Percentiles rank a stretch among this genome's conserved stretches.
Evolutionary conservation across 2,329 filamentous ascomycete species (phyloP).

Genomic region (Neopestalotiopsis clavispora): DNA sequence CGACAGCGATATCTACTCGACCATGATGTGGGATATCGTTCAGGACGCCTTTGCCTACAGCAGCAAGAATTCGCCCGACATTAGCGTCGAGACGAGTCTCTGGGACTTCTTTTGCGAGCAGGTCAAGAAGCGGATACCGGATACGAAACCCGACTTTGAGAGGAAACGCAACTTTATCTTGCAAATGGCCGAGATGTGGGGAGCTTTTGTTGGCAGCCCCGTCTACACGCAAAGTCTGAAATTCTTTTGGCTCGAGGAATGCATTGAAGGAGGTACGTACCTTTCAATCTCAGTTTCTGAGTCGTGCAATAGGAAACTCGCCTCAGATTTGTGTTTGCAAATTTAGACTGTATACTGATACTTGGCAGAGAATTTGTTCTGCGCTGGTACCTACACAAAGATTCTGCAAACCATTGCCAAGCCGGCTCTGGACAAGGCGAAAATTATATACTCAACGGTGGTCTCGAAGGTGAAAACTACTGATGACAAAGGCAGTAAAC

Average conservation of each 20-base stretch:
- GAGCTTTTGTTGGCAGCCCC: slow-evolving; percentile 71
- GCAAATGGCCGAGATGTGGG: slow-evolving; percentile 69
- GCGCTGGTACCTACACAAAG: slow-evolving; percentile 62
- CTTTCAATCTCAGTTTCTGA: slow-evolving; percentile 31
- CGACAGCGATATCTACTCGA: slow-evolving; percentile 52
- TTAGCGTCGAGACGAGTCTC: slow-evolving; percentile 52
- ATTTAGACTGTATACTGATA: not conserved
- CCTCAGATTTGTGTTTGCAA: not conserved
- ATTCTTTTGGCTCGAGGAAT: slow-evolving; percentile 81
- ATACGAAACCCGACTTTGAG: slow-evolving; percentile 45
- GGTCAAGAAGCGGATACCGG: slow-evolving; percentile 50
- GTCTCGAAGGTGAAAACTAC: slow-evolving; percentile 48
- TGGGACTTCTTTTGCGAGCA: slow-evolving; percentile 57
- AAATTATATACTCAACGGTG: slow-evolving; percentile 56
- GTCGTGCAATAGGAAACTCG: not conserved
- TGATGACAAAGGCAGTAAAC: slow-evolving; percentile 35
- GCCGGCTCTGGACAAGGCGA: slow-evolving; percentile 59
- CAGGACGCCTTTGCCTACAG: slow-evolving; percentile 71
- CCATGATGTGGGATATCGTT: slow-evolving; percentile 70
- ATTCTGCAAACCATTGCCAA: slow-evolving; percentile 63
- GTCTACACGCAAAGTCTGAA: slow-evolving; percentile 70
- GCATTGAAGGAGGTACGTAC: slow-evolving; percentile 68
- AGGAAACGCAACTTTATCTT: slow-evolving; percentile 49
- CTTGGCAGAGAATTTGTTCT: slow-evolving; percentile 62
- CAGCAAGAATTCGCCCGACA: slow-evolving; percentile 57